Percentiles rank a stretch among this genome's conserved stretches.
phyloP scores from a whole-genome alignment of 805 yeast species.

The Yamadazyma takamatsuzukensis region DNA sequence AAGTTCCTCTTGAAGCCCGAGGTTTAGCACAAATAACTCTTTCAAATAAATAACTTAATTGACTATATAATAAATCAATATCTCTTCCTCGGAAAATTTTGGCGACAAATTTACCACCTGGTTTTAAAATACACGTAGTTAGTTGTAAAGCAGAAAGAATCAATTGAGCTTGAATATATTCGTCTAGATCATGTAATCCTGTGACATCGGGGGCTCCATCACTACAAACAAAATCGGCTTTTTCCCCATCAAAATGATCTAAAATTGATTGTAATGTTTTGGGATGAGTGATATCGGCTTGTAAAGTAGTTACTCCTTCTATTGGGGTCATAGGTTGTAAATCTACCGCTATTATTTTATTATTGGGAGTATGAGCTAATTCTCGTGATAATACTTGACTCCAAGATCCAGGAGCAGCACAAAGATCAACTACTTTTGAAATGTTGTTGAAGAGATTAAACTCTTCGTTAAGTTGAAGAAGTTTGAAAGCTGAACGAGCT shows the following conservation, averaged over 20 bases:
- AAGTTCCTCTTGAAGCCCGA: conserved; percentile 89
- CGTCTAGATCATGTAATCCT: conserved; percentile 94
- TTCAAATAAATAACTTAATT: conserved; percentile 80
- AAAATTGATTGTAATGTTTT: conserved; percentile 73
- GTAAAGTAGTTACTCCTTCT: conserved; percentile 83
- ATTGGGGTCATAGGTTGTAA: conserved; percentile 97
- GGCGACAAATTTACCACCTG: conserved; percentile 93
- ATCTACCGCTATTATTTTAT: conserved; percentile 90
- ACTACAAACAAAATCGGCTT: conserved; percentile 93
- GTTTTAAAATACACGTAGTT: conserved; percentile 82
- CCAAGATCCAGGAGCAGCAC: conserved; percentile 99
- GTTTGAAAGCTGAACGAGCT: conserved; percentile 93
- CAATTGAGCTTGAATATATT: conserved; percentile 93
- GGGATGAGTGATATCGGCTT: conserved; percentile 98
- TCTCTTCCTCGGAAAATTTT: conserved; percentile 96
- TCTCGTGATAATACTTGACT: conserved; percentile 86
- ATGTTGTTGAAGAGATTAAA: conserved; percentile 75
- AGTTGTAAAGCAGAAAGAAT: conserved; percentile 87
- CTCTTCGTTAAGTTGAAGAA: conserved; percentile 86
- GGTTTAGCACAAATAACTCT: conserved; percentile 94
- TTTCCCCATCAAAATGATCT: conserved; percentile 82
- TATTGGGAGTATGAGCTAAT: conserved; percentile 40
- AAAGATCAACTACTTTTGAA: conserved; percentile 85
- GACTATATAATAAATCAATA: conserved; percentile 90
- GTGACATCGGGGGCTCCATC: conserved; percentile 99